Conservation (phyloP, 805 yeast species). For the Candida golubevii region DNA sequence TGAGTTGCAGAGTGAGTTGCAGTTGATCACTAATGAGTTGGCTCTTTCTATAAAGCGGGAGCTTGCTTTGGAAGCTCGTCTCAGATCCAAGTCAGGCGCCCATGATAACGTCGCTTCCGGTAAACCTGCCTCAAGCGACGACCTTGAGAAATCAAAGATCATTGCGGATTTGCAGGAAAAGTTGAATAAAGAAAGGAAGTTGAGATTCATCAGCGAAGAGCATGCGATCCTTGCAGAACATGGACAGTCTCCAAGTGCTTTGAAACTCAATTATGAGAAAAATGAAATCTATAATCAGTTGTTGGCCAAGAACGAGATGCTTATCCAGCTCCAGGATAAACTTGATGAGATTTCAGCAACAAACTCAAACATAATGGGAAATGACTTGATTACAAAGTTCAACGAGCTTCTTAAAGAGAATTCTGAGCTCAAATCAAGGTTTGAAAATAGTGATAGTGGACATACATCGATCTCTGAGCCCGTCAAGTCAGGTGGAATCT, state of each 20-base stretch:
- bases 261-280: slow-evolving; percentile 54
- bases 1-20: slow-evolving; percentile 57
- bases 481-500: neutral
- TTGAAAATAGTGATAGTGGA: slow-evolving; percentile 1
- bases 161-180: slow-evolving; percentile 53
- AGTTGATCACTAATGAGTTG: slow-evolving; percentile 64
- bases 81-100: slow-evolving; percentile 18
- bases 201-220: slow-evolving; percentile 68
- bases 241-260: slow-evolving; percentile 48
- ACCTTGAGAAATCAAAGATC: slow-evolving; percentile 23
- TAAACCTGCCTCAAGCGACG: neutral
- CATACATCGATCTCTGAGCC: neutral
- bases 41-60: slow-evolving; percentile 72
- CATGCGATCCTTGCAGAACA: slow-evolving; percentile 54
- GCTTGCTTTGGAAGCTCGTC: slow-evolving; percentile 49
- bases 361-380: slow-evolving; percentile 23
- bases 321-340: slow-evolving; percentile 45
- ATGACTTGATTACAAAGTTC: slow-evolving; percentile 35
- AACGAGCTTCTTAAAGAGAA: slow-evolving; percentile 39
- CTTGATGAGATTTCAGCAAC: slow-evolving; percentile 32
- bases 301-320: slow-evolving; percentile 43
- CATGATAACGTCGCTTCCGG: neutral
- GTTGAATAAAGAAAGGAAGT: slow-evolving; percentile 59
- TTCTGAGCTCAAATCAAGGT: slow-evolving; percentile 31
- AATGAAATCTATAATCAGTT: slow-evolving; percentile 48